Conservation (phyloP, 1,284 basidiomycete species). For the Hymenochaete sp. region DNA sequence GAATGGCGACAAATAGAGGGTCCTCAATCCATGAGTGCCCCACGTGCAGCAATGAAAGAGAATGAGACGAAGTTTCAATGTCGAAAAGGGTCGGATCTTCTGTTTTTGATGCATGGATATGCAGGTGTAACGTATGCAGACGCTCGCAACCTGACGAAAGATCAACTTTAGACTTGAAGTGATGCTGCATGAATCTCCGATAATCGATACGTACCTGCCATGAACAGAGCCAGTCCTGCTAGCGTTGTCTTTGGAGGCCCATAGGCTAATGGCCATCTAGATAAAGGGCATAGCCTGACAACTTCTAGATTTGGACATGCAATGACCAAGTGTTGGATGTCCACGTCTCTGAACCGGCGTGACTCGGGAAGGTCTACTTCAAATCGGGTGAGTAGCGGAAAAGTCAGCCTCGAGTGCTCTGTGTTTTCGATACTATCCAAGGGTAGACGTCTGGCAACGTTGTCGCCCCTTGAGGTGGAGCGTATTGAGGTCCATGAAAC, state of each 20-base stretch:
- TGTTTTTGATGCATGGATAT: conserved; percentile 46
- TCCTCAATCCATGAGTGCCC: conserved; percentile 66
- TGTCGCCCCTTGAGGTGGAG: conserved; percentile 52
- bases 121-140: conserved; percentile 54
- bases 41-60: conserved; percentile 57
- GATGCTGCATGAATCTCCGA: too few relatives aligned
- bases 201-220: too few relatives aligned
- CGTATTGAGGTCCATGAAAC: too few relatives aligned
- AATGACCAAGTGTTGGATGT: conserved; percentile 47
- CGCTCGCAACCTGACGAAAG: conserved; percentile 49
- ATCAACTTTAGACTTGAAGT: too few relatives aligned
- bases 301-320: conserved; percentile 60
- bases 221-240: conserved; percentile 51
- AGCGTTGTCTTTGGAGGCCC: conserved; percentile 48
- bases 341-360: conserved; percentile 48
- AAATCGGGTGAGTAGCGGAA: conserved; percentile 47
- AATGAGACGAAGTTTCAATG: conserved; percentile 45
- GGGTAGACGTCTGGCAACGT: conserved; percentile 39
- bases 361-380: conserved; percentile 72
- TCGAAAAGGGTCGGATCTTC: conserved; percentile 38
- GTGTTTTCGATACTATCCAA: conserved; percentile 44
- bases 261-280: conserved; percentile 46
- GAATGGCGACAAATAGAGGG: conserved; percentile 55
- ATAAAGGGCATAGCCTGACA: conserved; percentile 54
- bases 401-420: conserved; percentile 17